A percentile compares a stretch with the other conserved stretches of the same genome.
phyloP scores from a whole-genome alignment of 495 filamentous ascomycete species.

The Penicillium salamii region DNA sequence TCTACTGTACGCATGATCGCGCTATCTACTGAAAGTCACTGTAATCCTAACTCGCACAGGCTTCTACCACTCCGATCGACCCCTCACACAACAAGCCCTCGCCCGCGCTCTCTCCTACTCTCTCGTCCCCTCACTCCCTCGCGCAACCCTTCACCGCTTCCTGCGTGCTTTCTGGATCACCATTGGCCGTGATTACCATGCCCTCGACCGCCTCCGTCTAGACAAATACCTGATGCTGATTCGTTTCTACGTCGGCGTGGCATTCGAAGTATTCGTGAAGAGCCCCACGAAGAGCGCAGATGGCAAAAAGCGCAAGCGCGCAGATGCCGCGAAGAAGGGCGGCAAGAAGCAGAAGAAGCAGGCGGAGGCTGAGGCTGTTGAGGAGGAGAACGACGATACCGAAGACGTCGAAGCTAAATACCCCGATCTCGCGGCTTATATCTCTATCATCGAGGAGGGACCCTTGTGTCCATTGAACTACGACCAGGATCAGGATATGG shows the following conservation, averaged over 20 bases:
- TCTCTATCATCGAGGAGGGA: conserved; percentile 41
- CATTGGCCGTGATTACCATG: conserved; percentile 75
- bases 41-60: conserved; percentile 31
- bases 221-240: conserved; percentile 92
- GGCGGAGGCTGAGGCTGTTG: conserved; percentile 4
- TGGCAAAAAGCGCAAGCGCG: conserved; percentile 30
- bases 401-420: conserved; percentile 40
- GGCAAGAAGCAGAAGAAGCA: conserved; percentile 46
- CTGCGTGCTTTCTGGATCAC: conserved; percentile 86
- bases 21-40: neutral
- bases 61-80: conserved; percentile 92
- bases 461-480: conserved; percentile 45
- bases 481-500: conserved; percentile 32
- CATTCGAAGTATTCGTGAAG: conserved; percentile 52
- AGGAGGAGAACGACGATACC: conserved; percentile 5
- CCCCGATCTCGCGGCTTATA: conserved; percentile 38
- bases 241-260: conserved; percentile 67
- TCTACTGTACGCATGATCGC: conserved; percentile 63
- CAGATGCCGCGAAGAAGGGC: conserved; percentile 26
- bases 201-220: conserved; percentile 81
- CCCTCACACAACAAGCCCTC: conserved; percentile 81
- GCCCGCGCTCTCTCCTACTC: conserved; percentile 74
- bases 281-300: conserved; percentile 11
- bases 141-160: conserved; percentile 50
- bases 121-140: conserved; percentile 64